These are phyloP conservation scores for Suillus brevipes DNA, from an alignment of 768 basidiomycete species.

Conservation along the genomic window DNA sequence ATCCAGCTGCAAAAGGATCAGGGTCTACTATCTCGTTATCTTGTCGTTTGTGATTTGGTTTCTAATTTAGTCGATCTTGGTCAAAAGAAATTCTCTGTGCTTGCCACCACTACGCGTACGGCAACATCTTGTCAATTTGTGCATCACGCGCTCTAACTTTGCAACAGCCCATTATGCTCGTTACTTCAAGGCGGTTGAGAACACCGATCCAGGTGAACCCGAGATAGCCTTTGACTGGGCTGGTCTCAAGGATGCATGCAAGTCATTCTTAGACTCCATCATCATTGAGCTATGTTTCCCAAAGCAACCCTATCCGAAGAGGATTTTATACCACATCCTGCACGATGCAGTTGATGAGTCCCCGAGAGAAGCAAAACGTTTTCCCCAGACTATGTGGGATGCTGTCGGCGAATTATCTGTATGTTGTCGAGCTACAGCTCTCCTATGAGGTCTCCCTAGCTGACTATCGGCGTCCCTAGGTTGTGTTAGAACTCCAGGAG, in stretches of 20 bases:
- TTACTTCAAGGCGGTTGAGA: constrained; percentile 58
- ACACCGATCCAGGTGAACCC: constrained; percentile 41
- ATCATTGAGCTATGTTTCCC: constrained; percentile 83
- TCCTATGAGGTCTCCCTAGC: not conserved
- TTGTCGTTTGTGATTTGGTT: constrained; percentile 65
- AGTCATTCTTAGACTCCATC: constrained; percentile 82
- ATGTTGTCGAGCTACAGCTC: constrained; percentile 15
- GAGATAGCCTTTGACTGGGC: constrained; percentile 68
- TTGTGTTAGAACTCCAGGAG: constrained; percentile 64
- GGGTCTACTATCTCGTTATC: constrained; percentile 56
- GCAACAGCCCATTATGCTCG: constrained; percentile 65
- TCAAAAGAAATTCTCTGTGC: constrained; percentile 65
- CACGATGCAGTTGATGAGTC: constrained; percentile 73
- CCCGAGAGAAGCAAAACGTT: constrained; percentile 70
- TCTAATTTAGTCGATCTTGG: constrained; percentile 56
- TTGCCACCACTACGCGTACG: constrained; percentile 73
- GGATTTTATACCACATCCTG: constrained; percentile 64
- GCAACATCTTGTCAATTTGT: constrained; percentile 10
- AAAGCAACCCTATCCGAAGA: constrained; percentile 61
- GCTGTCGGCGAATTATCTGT: constrained; percentile 82
- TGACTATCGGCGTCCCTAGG: constrained; percentile 36
- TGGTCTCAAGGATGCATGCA: constrained; percentile 59
- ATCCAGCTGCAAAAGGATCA: constrained; percentile 51
- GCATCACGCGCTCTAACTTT: constrained; percentile 9
- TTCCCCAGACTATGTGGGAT: constrained; percentile 79